Evolutionary conservation across 352 stramenopile genomes (phyloP).

Genomic region (Phytophthora gonapodyides): DNA sequence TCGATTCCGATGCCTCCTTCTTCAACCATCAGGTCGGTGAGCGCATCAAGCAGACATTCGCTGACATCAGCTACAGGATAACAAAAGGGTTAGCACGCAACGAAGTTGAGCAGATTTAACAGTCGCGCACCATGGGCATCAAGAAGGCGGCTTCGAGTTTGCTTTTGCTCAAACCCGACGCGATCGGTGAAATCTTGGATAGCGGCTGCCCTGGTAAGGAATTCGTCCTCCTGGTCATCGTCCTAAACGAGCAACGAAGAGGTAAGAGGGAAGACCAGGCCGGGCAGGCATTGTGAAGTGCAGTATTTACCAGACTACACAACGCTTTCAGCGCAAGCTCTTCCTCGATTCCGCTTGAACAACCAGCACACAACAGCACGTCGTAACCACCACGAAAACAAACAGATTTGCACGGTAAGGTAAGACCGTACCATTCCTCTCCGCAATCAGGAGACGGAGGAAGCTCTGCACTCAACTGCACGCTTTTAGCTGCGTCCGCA

Average conservation of each 20-base stretch:
- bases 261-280: neutral
- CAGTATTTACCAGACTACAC: constrained; percentile 27
- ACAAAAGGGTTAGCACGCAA: constrained; percentile 13
- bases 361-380: neutral
- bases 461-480: constrained; percentile 8
- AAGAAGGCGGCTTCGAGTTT: constrained; percentile 36
- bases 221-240: constrained; percentile 39
- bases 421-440: constrained; percentile 32
- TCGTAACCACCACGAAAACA: neutral
- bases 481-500: neutral
- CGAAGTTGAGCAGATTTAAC: constrained; percentile 2
- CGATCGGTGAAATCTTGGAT: constrained; percentile 35
- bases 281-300: neutral
- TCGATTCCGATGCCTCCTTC: constrained; percentile 48
- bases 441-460: constrained; percentile 13
- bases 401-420: neutral
- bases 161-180: constrained; percentile 30
- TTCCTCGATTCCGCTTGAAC: constrained; percentile 24
- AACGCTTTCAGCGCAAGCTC: constrained; percentile 24
- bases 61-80: constrained; percentile 41
- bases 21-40: constrained; percentile 49
- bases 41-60: constrained; percentile 45
- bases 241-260: constrained; percentile 21
- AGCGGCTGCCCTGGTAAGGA: constrained; percentile 19
- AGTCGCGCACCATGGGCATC: constrained; percentile 38